Evolutionary conservation across 2,329 filamentous ascomycete genomes (phyloP).

Genomic region (Scolecobasidium constrictum): DNA sequence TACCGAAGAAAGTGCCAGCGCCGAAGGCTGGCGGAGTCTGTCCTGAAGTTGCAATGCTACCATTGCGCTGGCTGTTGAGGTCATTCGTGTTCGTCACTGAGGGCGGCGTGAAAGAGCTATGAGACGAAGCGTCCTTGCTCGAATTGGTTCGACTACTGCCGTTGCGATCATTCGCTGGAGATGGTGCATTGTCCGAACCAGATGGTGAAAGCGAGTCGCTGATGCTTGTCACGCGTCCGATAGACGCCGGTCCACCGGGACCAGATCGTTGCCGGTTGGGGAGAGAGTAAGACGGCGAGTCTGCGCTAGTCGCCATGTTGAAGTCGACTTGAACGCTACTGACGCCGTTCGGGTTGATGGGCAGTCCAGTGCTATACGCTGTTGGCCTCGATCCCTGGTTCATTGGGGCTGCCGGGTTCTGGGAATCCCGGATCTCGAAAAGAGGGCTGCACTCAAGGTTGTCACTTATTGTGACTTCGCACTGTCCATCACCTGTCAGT

Average conservation of each 20-base stretch:
- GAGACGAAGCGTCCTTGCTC: constrained; percentile 7
- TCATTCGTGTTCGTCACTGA: not conserved
- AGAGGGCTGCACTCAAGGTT: constrained; percentile 19
- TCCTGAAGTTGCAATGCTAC: not conserved
- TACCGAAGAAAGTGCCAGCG: not conserved
- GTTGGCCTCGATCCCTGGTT: not conserved
- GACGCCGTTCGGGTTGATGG: constrained; percentile 4
- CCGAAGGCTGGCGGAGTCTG: not conserved
- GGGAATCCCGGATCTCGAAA: constrained; percentile 23
- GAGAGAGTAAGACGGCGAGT: constrained; percentile 2
- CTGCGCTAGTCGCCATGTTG: not conserved
- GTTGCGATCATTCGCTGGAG: constrained; percentile 15
- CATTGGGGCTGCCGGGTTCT: constrained; percentile 7
- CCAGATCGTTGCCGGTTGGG: constrained; percentile 1
- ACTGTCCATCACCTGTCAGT: too few relatives aligned
- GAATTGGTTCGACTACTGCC: constrained; percentile 6
- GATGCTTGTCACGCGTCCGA: constrained; percentile 9
- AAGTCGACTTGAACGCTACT: not conserved
- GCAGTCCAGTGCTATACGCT: not conserved
- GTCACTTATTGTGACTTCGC: not conserved
- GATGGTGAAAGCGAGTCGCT: constrained; percentile 18
- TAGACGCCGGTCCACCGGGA: not conserved
- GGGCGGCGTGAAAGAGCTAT: constrained; percentile 11
- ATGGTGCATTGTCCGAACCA: constrained; percentile 10
- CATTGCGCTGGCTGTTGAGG: not conserved